Evolutionary conservation across 148 eudicot genomes (phyloP).

Genomic region (Hydrangea macrophylla): DNA sequence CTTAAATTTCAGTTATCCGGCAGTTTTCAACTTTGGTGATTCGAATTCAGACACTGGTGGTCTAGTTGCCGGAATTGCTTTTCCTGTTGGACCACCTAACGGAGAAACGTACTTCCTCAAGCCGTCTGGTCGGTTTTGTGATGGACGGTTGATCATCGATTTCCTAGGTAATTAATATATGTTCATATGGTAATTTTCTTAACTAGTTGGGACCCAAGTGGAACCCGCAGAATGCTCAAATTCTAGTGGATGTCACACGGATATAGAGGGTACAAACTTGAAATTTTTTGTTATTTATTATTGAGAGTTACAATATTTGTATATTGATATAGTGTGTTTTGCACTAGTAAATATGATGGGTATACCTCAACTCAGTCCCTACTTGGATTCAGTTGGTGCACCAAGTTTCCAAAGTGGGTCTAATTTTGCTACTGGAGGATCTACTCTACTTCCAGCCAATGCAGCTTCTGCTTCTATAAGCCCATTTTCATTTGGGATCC

Average conservation of each 20-base stretch:
- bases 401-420: slow-evolving; percentile 22
- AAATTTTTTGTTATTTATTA: too few relatives aligned
- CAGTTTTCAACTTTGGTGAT: slow-evolving; percentile 42
- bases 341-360: slow-evolving; percentile 14
- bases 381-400: slow-evolving; percentile 22
- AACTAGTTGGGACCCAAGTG: too few relatives aligned
- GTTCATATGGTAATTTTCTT: background rate
- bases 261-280: too few relatives aligned
- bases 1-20: slow-evolving; percentile 6
- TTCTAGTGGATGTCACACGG: too few relatives aligned
- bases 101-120: slow-evolving; percentile 44
- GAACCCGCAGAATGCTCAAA: too few relatives aligned
- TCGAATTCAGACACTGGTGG: too few relatives aligned
- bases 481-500: slow-evolving; percentile 26
- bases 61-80: slow-evolving; percentile 37
- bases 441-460: slow-evolving; percentile 20
- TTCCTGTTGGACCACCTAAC: slow-evolving; percentile 35
- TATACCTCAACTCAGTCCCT: slow-evolving; percentile 22
- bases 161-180: slow-evolving; percentile 33
- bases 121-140: slow-evolving; percentile 41
- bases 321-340: too few relatives aligned
- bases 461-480: slow-evolving; percentile 13
- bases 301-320: too few relatives aligned
- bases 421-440: slow-evolving; percentile 28
- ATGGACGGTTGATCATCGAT: slow-evolving; percentile 52